Base-by-base conservation (phyloP, 352 stramenopile genomes). In the Phytophthora citricola region DNA sequence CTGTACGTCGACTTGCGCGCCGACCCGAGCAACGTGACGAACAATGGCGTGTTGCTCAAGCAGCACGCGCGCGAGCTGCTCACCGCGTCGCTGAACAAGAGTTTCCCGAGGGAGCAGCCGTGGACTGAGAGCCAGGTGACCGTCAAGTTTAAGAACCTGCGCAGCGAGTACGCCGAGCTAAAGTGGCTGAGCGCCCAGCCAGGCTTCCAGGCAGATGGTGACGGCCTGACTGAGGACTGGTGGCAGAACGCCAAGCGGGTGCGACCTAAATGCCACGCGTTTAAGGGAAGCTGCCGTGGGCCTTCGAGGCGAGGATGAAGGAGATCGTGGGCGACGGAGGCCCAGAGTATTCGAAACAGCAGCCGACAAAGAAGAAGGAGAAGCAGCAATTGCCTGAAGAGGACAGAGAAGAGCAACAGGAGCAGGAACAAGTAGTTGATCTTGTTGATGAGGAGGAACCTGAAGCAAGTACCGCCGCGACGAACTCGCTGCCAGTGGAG, bases 101-200 rank as follows among this genome's bases (percentile, higher is more conserved):
- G 44, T 49, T 83, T 76, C 50, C 58, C 67, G 34, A 67, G 67
- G 32, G 58, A 68, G 39, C 53, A 66, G 27, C 67, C 66, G 24
- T 87, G 79, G 76, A 85, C 73, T 15, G 80, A 87, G 60, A 73
- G 53, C 41, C 80, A 89, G 54, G 71, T 89, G 51, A 71, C 73
- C 6, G 80, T 87, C 62, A 89, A 89, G 68, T 78, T 87, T 48
- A 89, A 89, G 69, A 89, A 89, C 68, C 53, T 89, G 26, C 80
- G 80, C 61, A 75, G 70, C 44, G 80, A 85, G 22, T 89, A 85
- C 71, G 59, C 62, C 5, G 70, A 85, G 54, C 54, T 81, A 26
- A 71, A 69, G 41, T 89, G 80, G 80, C 67, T 89, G 5, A 65
- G 56, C 9, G 49, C 63, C 34, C 80, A 87, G 43, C 73, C 77